phyloP scores from a whole-genome alignment of 2,329 filamentous ascomycete species.

The Colletotrichum echinochloae region DNA sequence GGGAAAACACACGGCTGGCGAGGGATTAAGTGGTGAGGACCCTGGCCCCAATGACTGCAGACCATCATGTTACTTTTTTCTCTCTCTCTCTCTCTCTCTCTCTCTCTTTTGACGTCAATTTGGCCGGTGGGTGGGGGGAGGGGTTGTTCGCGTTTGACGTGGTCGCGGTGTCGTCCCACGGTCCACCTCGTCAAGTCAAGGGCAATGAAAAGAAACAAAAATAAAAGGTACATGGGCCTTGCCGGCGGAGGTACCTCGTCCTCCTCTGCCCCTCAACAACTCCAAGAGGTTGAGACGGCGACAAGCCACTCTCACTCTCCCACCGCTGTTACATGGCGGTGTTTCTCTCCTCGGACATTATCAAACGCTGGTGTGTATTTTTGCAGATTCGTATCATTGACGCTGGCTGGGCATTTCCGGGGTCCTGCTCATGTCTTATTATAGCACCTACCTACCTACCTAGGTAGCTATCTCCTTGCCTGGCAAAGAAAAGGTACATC shows the following conservation, averaged over 20 bases:
- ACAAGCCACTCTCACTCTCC: not conserved
- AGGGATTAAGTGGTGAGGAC: slow-evolving; percentile 11
- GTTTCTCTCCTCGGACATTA: not conserved
- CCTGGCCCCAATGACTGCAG: slow-evolving; percentile 10
- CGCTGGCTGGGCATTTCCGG: not conserved
- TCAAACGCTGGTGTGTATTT: not conserved
- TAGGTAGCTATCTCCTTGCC: no score
- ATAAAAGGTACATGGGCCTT: slow-evolving; percentile 1
- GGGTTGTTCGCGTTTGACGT: slow-evolving; percentile 37
- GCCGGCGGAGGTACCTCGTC: slow-evolving; percentile 12
- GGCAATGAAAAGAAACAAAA: not conserved
- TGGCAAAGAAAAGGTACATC: not conserved
- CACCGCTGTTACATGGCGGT: not conserved
- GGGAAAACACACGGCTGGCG: slow-evolving; percentile 7
- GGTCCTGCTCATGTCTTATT: not conserved
- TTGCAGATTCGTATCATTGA: not conserved
- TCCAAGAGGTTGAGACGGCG: slow-evolving; percentile 11
- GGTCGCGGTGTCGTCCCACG: slow-evolving; percentile 1
- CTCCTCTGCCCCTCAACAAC: slow-evolving; percentile 20
- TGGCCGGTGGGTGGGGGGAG: slow-evolving; percentile 34
- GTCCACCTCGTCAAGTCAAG: not conserved
- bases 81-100: no score
- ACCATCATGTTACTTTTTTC: slow-evolving; percentile 21
- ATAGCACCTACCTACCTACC: not conserved
- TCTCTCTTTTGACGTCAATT: slow-evolving; percentile 42